Evolutionary conservation across 495 filamentous ascomycete genomes (phyloP).

Genomic region (Mytilinidion resinicola): DNA sequence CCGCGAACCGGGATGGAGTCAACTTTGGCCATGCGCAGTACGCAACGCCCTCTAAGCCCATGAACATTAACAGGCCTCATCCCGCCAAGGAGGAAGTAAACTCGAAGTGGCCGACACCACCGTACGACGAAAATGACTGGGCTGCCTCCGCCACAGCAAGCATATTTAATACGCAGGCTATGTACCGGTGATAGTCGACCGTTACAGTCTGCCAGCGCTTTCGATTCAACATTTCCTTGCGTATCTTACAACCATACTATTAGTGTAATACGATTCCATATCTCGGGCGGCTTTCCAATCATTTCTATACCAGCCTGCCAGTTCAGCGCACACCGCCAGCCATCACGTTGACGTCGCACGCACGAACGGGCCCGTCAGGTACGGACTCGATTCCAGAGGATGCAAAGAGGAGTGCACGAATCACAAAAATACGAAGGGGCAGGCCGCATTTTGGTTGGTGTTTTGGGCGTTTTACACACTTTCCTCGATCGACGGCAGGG

Average conservation of each 20-base stretch:
- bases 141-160: slow-evolving; percentile 70
- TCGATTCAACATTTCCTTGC: slow-evolving; percentile 11
- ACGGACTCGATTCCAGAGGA: not conserved
- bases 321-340: not conserved
- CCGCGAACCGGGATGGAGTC: slow-evolving; percentile 68
- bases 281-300: slow-evolving; percentile 3
- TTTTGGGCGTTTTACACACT: slow-evolving; percentile 15
- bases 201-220: not conserved
- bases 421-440: slow-evolving; percentile 11
- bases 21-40: slow-evolving; percentile 56
- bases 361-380: not conserved
- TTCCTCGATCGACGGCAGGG: too few relatives aligned
- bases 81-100: slow-evolving; percentile 45
- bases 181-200: slow-evolving; percentile 19
- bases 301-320: slow-evolving; percentile 1
- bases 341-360: not conserved
- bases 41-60: slow-evolving; percentile 42
- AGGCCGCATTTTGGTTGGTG: slow-evolving; percentile 23
- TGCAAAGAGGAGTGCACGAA: not conserved
- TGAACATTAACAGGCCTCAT: slow-evolving; percentile 54
- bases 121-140: slow-evolving; percentile 87
- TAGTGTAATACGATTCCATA: slow-evolving; percentile 14
- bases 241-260: slow-evolving; percentile 8
- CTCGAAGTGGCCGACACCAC: slow-evolving; percentile 92
- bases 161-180: slow-evolving; percentile 48